phyloP scores from a whole-genome alignment of 768 basidiomycete genomes.

The Tylopilus balloui region DNA sequence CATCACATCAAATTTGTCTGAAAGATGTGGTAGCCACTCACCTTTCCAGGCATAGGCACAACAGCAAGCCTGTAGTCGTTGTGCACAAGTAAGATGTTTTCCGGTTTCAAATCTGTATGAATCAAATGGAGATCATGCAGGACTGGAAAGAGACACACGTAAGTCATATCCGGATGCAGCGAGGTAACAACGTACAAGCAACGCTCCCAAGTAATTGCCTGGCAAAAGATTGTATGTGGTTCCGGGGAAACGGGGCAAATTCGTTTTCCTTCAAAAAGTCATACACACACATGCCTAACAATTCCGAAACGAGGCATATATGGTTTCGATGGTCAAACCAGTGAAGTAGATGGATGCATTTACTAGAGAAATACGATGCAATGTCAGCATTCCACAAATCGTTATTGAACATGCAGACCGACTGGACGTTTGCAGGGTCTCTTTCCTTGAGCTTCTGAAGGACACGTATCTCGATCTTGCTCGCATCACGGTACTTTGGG shows the following conservation, averaged over 20 bases:
- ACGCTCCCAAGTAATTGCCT: constrained; percentile 88
- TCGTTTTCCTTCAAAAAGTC: constrained; percentile 98
- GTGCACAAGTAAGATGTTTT: constrained; percentile 93
- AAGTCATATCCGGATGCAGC: not conserved
- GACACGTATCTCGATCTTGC: constrained; percentile 96
- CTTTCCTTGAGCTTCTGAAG: constrained; percentile 85
- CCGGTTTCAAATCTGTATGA: constrained; percentile 98
- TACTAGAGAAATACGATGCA: constrained; percentile 45
- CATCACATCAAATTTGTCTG: constrained; percentile 5
- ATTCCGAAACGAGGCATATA: constrained; percentile 93
- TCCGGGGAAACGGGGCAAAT: constrained; percentile 92
- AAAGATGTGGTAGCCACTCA: constrained; percentile 22
- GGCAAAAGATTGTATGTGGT: constrained; percentile 95
- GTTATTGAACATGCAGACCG: constrained; percentile 33
- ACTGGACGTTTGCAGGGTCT: constrained; percentile 88
- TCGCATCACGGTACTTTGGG: constrained; percentile 97
- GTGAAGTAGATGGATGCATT: constrained; percentile 94
- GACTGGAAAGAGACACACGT: constrained; percentile 45
- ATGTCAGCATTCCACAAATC: constrained; percentile 19
- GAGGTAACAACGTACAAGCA: constrained; percentile 63
- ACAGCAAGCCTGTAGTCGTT: constrained; percentile 67
- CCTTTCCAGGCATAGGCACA: constrained; percentile 65
- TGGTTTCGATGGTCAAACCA: constrained; percentile 98
- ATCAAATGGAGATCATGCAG: constrained; percentile 87
- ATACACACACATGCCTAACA: constrained; percentile 96